These are phyloP conservation scores for Sugiyamaella sp. DNA, from an alignment of 1,139 yeast genomes.

Conservation along the genomic window DNA sequence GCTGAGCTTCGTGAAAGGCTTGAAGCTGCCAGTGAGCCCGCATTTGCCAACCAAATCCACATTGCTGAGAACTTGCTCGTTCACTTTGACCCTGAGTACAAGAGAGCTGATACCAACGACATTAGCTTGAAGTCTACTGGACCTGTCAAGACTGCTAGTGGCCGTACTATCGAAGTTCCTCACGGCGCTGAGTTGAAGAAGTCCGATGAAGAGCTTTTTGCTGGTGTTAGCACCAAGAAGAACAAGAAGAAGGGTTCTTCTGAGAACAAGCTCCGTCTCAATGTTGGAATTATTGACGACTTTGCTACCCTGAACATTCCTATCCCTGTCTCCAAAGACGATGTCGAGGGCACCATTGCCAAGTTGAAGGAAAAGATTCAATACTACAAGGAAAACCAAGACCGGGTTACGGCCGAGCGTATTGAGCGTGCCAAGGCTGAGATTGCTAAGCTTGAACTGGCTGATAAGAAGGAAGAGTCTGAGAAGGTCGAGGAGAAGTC, in stretches of 20 bases:
- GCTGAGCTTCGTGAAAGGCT: slow-evolving; percentile 55
- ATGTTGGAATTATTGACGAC: slow-evolving; percentile 77
- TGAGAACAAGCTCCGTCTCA: slow-evolving; percentile 64
- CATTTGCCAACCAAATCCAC: slow-evolving; percentile 74
- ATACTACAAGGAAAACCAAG: slow-evolving; percentile 74
- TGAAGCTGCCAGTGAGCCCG: slow-evolving; percentile 78
- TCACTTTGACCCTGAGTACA: slow-evolving; percentile 79
- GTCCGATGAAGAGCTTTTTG: slow-evolving; percentile 55
- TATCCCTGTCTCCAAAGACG: slow-evolving; percentile 79
- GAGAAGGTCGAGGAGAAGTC: slow-evolving; percentile 22
- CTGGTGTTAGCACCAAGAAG: slow-evolving; percentile 59
- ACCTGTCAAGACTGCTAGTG: slow-evolving; percentile 13
- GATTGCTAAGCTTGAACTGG: slow-evolving; percentile 57
- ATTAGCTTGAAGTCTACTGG: slow-evolving; percentile 17
- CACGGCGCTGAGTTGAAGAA: slow-evolving; percentile 68
- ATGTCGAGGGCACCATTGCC: slow-evolving; percentile 65
- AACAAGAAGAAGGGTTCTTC: slow-evolving; percentile 47
- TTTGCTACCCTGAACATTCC: slow-evolving; percentile 76
- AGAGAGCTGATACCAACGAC: slow-evolving; percentile 40
- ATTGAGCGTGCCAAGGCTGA: slow-evolving; percentile 75
- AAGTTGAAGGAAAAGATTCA: slow-evolving; percentile 74
- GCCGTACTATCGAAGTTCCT: slow-evolving; percentile 57
- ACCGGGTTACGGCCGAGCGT: slow-evolving; percentile 76
- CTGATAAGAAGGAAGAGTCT: slow-evolving; percentile 22
- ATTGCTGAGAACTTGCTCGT: slow-evolving; percentile 71